Conservation (phyloP, 2,329 filamentous ascomycete genomes). For the Monosporascus ibericus region DNA sequence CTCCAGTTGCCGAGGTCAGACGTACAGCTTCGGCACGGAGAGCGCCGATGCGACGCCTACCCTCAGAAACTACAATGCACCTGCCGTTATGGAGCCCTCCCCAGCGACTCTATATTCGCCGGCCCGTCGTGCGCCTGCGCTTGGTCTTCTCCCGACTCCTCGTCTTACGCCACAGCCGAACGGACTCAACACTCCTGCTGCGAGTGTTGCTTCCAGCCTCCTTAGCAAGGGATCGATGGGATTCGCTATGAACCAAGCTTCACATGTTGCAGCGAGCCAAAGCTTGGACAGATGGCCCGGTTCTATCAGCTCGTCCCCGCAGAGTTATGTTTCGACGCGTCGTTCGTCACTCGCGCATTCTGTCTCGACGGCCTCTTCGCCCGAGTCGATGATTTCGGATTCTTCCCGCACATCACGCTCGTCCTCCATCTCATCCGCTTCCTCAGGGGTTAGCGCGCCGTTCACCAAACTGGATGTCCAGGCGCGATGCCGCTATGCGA, state of each 20-base stretch:
- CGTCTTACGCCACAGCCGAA: constrained; percentile 50
- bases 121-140: constrained; percentile 43
- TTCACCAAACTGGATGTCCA: constrained; percentile 51
- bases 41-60: constrained; percentile 34
- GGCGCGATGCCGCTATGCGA: constrained; percentile 59
- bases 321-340: constrained; percentile 42
- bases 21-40: constrained; percentile 28
- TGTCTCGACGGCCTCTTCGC: constrained; percentile 57
- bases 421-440: constrained; percentile 59
- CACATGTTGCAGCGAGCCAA: constrained; percentile 39
- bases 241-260: constrained; percentile 52
- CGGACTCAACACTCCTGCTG: constrained; percentile 55
- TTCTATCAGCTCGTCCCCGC: constrained; percentile 45
- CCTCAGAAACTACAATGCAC: constrained; percentile 34
- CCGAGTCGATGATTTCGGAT: constrained; percentile 63
- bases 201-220: constrained; percentile 45
- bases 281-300: constrained; percentile 47
- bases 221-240: constrained; percentile 52
- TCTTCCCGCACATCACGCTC: constrained; percentile 55
- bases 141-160: constrained; percentile 53
- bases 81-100: constrained; percentile 45
- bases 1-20: constrained; percentile 34
- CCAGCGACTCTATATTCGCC: constrained; percentile 36
- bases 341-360: constrained; percentile 60
- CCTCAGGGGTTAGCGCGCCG: constrained; percentile 55